phyloP scores from a whole-genome alignment of 2,329 filamentous ascomycete genomes.

The Cordyceps fumosorosea region DNA sequence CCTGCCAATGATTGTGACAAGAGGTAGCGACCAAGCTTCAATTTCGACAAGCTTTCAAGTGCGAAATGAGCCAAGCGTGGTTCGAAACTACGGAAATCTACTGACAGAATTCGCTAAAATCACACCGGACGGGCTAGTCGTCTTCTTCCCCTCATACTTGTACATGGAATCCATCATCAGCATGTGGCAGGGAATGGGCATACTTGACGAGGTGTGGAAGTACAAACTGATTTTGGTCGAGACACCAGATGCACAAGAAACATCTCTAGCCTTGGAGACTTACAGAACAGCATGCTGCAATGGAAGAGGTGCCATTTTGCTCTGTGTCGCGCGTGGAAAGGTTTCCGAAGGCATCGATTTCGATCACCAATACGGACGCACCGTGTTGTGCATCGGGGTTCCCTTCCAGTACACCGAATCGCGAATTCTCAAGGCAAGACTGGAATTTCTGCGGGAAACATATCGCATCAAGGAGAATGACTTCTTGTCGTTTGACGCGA shows the following conservation, averaged over 20 bases:
- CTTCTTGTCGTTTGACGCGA: slow-evolving; percentile 96
- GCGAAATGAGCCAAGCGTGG: slow-evolving; percentile 91
- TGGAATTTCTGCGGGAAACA: slow-evolving; percentile 94
- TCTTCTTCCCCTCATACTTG: slow-evolving; percentile 96
- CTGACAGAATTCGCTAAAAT: slow-evolving; percentile 93
- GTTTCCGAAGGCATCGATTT: slow-evolving; percentile 99
- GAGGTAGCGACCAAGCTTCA: slow-evolving; percentile 87
- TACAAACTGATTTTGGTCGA: slow-evolving; percentile 98
- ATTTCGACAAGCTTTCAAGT: slow-evolving; percentile 94
- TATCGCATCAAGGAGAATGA: slow-evolving; percentile 97
- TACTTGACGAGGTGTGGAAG: slow-evolving; percentile 96
- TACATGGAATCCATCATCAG: slow-evolving; percentile 99
- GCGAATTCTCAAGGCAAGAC: slow-evolving; percentile 86
- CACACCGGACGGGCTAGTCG: slow-evolving; percentile 95
- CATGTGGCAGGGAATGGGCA: slow-evolving; percentile 99
- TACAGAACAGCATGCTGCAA: slow-evolving; percentile 98
- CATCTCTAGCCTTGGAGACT: slow-evolving; percentile 87
- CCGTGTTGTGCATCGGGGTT: slow-evolving; percentile 92
- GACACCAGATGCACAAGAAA: slow-evolving; percentile 95
- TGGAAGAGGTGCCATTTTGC: slow-evolving; percentile 82
- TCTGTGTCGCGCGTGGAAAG: slow-evolving; percentile 94
- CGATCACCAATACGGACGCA: slow-evolving; percentile 94
- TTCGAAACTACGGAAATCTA: slow-evolving; percentile 90
- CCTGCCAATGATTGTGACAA: slow-evolving; percentile 93
- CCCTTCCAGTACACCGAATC: slow-evolving; percentile 99